Evolutionary conservation across 2,329 filamentous ascomycete species (phyloP), one percentile per base, ranked within the genome.

Genomic region (Falciphora oryzae): DNA sequence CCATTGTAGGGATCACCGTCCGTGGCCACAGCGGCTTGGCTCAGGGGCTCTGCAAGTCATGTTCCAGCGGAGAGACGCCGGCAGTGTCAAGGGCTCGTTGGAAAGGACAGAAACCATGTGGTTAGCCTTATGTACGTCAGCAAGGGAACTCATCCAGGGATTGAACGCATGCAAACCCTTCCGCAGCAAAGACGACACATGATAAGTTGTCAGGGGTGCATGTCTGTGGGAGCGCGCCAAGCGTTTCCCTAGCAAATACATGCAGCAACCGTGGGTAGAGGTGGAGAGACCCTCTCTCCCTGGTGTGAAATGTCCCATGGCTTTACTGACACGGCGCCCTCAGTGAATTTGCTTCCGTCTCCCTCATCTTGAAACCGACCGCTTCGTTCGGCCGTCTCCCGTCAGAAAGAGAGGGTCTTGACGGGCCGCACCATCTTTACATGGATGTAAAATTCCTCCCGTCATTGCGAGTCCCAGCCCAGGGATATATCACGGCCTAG

Each of bases 41-140:
- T 53, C 44, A 53, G 44, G 44, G 44, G 44, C 44, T 44, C 38
- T 53, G 44, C 44, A 53, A 53, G 44, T 53, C 44, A 53, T 53
- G 44, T 53, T 8, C 22, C n/a, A 25, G 38, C 38, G 38, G 38
- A 44, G 38, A 14, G 14, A 11, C 44, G 18, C 22, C 44, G 22
- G 44, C 38, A 16, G 38, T 18, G 38, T 44, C 38, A 44, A 44
- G 44, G 44, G 22, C 22, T 53, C 18, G 44, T 18, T 53, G 18
- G 22, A n/a, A 53, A 53, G 22, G 16, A 22, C 14, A 5, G 10
- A 25, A 53, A 25, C 44, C 44, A 53, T 53, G 44, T 53, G 44
- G 44, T 53, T 53, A 53, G 44, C 44, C 44, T 53, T 53, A 44
- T 22, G 16, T 18, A 44, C 44, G 44, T 53, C 44, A 53, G 22